Base-by-base conservation (phyloP, 177 flowering plant genomes). In the Tripterygium wilfordii region DNA sequence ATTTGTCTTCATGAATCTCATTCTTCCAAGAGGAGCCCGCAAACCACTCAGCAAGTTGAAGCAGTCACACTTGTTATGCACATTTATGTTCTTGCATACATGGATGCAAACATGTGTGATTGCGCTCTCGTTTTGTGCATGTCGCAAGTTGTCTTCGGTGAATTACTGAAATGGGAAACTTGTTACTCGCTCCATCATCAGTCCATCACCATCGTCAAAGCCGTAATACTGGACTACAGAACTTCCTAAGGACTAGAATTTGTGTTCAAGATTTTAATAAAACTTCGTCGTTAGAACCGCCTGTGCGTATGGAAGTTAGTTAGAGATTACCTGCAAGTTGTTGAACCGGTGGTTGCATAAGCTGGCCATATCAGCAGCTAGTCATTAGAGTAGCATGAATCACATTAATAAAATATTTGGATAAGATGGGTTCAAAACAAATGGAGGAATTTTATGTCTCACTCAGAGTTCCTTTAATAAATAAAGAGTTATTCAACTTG, bases 1-100 rank as follows among this genome's bases (percentile, higher is more conserved):
- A 30, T 33, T 42, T 58, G 44, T 54, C 50, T 49, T 36, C 17
- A 47, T 60, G 71, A 70, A 62, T 70, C 66, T 56, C 36, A 59
- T 70, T 56, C 75, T 59, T 26, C 57, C 37, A 3, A 15, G 46
- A 32, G 46, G 60, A 50, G 53, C 59, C 67, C 59, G 39, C 57
- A 28, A 30, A 12, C 48, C 54, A 53, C 51, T 58, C 49, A 32
- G 31, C 39, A 41, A 40, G 45, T 36, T 39, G 35, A 27, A 12
- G 21, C 9, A 5, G 8, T 19, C 22, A 28, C 38, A 36, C 2
- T 10, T 38, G 42, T 16, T 4, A 7, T n/a, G n/a, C 41, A 35
- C 23, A 17, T 26, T 10, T 22, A 30, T 14, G 23, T 6, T 16
- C 16, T 33, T 27, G 25, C 15, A 17, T 27, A 0, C 43, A 20